Percentiles rank a stretch among this genome's conserved stretches.
Evolutionary conservation across 83 land plant species (phyloP).

Genomic region (Thuja plicata): DNA sequence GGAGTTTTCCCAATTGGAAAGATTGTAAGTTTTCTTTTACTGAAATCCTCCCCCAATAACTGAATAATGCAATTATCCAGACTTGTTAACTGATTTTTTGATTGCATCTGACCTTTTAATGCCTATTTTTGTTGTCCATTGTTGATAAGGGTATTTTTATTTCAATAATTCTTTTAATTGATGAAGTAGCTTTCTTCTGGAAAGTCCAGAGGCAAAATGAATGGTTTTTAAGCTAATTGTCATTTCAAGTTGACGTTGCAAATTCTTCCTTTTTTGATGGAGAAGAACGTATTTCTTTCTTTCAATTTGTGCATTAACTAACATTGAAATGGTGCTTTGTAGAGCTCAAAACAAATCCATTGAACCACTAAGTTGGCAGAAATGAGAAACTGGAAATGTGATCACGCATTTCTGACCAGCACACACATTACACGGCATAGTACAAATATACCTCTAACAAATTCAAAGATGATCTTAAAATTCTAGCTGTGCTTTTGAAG

Average conservation of each 20-base stretch:
- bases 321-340: neutral
- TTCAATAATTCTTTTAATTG: neutral
- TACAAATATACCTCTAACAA: neutral
- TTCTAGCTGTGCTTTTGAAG: neutral
- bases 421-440: neutral
- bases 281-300: neutral
- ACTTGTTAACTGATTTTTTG: neutral
- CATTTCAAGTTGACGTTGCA: neutral
- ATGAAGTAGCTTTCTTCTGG: neutral
- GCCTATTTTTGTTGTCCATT: neutral
- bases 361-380: neutral
- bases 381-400: neutral
- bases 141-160: neutral
- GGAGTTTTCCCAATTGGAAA: conserved; percentile 96
- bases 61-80: neutral
- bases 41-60: neutral
- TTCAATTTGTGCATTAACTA: neutral
- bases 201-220: neutral
- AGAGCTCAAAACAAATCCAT: neutral
- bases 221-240: neutral
- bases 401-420: neutral
- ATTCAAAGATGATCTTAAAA: neutral
- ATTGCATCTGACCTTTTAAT: neutral
- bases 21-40: conserved; percentile 63
- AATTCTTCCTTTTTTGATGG: neutral